Percentiles rank a stretch among this genome's conserved stretches.
Conservation (phyloP, 352 stramenopile species). For the Globisporangium nunn region DNA sequence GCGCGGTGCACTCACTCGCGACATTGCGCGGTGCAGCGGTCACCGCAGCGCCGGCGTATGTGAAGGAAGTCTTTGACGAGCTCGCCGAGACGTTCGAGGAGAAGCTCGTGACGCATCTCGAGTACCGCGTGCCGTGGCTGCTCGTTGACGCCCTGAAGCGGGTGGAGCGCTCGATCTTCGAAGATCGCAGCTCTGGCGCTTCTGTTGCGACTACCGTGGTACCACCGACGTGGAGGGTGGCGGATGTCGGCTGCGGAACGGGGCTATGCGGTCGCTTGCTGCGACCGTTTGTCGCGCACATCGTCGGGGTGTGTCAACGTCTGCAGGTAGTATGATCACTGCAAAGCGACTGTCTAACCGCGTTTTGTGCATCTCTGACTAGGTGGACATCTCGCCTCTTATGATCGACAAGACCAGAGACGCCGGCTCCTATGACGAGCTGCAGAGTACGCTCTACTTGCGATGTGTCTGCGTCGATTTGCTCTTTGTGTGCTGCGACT, state of each 20-base stretch:
- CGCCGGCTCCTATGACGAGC: constrained; percentile 59
- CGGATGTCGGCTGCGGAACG: constrained; percentile 73
- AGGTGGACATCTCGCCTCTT: constrained; percentile 75
- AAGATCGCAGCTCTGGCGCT: not conserved
- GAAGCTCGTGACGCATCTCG: constrained; percentile 68
- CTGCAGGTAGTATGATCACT: not conserved
- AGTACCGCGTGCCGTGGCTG: constrained; percentile 78
- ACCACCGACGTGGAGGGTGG: constrained; percentile 25
- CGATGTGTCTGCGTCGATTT: not conserved
- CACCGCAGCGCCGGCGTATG: constrained; percentile 53
- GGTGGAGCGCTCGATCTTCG: constrained; percentile 24
- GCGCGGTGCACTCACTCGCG: constrained; percentile 55
- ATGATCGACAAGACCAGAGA: constrained; percentile 76
- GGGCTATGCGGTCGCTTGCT: constrained; percentile 68
- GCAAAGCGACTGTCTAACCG: not conserved
- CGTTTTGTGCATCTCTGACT: not conserved
- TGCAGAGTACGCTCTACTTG: constrained; percentile 39
- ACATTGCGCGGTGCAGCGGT: constrained; percentile 44
- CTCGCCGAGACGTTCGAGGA: constrained; percentile 76
- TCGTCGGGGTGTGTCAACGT: constrained; percentile 34
- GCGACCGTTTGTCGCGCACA: constrained; percentile 40
- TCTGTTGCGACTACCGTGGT: not conserved
- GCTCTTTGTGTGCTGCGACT: not conserved
- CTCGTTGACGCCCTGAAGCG: constrained; percentile 57
- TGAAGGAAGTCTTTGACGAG: constrained; percentile 73